Percentiles rank a stretch among this genome's conserved stretches.
Evolutionary conservation across 345 rosid species (phyloP).

Genomic region (Geranium rotundifolium): DNA sequence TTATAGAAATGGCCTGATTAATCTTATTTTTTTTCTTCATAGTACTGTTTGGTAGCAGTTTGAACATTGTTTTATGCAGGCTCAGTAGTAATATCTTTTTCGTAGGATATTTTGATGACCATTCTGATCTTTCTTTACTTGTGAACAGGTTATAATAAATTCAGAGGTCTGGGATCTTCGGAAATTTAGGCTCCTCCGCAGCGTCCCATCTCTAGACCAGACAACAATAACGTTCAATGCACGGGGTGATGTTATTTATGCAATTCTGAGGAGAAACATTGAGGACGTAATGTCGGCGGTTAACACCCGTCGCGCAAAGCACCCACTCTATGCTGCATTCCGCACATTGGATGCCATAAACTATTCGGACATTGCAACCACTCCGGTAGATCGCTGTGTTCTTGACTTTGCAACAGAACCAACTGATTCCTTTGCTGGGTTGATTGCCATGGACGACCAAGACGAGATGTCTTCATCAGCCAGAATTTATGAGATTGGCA

Average conservation of each 20-base stretch:
- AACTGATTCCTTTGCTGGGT: constrained; percentile 80
- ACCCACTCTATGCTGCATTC: constrained; percentile 75
- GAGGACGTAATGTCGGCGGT: constrained; percentile 91
- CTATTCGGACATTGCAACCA: constrained; percentile 87
- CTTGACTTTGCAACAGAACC: constrained; percentile 92
- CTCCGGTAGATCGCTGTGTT: constrained; percentile 86
- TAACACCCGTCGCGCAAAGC: constrained; percentile 77
- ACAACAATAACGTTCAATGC: constrained; percentile 81
- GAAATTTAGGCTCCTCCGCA: constrained; percentile 67
- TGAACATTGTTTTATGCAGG: no score
- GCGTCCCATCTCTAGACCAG: constrained; percentile 90
- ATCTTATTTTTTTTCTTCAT: no score
- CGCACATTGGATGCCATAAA: constrained; percentile 86
- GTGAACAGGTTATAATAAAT: constrained; percentile 70
- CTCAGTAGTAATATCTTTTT: no score
- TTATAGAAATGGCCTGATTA: no score
- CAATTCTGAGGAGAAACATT: constrained; percentile 84
- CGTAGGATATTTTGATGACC: no score
- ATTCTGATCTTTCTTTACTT: not conserved
- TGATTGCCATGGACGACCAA: constrained; percentile 92
- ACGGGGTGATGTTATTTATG: constrained; percentile 88
- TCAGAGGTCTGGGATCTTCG: constrained; percentile 98
- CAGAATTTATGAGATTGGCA: constrained; percentile 86
- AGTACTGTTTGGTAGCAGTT: no score
- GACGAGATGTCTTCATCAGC: constrained; percentile 88